Evolutionary conservation across 2,329 filamentous ascomycete species (phyloP).

Genomic region (Ceratocystis cacaofunesta): DNA sequence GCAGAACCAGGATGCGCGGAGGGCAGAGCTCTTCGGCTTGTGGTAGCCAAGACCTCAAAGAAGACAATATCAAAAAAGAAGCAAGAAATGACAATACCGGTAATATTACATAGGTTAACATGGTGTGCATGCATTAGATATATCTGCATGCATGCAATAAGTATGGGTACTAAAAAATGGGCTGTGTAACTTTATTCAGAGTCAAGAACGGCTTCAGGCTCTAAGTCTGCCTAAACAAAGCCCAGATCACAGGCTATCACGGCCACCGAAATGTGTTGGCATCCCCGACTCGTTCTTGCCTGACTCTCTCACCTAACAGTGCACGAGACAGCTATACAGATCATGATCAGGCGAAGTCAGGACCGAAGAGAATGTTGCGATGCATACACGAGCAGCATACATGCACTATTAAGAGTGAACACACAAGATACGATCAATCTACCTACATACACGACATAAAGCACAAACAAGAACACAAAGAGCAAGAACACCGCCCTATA

Average conservation of each 20-base stretch:
- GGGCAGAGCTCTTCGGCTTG: background rate
- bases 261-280: no score
- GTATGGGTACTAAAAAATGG: background rate
- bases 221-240: background rate
- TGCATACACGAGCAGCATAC: no score
- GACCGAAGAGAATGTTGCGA: no score
- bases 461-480: background rate
- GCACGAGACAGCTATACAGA: no score
- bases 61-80: background rate
- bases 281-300: no score
- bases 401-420: no score
- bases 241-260: background rate
- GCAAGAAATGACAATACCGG: background rate
- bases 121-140: background rate
- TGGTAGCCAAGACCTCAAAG: background rate
- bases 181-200: background rate
- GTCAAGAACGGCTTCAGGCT: background rate
- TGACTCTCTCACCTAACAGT: no score
- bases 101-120: background rate
- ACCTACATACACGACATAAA: background rate
- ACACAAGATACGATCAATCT: background rate
- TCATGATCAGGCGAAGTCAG: no score
- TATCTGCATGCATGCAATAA: background rate
- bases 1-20: background rate
- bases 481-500: background rate